Conservation (phyloP, 1,284 basidiomycete genomes). For the Wolfiporia cocos region DNA sequence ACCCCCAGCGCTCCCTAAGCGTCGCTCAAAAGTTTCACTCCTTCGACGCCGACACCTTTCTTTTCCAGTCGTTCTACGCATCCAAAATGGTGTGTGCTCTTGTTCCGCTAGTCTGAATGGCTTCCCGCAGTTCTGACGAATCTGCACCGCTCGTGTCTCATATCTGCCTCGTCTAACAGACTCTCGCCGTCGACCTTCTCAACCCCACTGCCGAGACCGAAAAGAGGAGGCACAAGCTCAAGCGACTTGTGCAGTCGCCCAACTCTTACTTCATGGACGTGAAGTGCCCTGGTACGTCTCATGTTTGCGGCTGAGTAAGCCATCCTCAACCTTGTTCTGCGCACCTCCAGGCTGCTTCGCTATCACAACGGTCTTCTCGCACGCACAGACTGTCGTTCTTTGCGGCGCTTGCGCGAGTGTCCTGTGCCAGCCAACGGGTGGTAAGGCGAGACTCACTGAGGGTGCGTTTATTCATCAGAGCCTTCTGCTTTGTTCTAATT, state of each 20-base stretch:
- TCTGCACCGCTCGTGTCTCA: neutral
- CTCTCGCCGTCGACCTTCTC: conserved; percentile 97
- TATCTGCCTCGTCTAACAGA: too few relatives aligned
- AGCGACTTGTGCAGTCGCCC: conserved; percentile 96
- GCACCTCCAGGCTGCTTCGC: conserved; percentile 76
- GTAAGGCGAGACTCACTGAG: conserved; percentile 97
- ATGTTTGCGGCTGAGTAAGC: neutral
- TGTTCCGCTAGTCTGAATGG: neutral
- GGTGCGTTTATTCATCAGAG: conserved; percentile 51
- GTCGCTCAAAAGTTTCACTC: conserved; percentile 23
- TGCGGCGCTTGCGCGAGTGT: conserved; percentile 94
- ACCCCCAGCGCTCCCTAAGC: too few relatives aligned
- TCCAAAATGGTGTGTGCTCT: conserved; percentile 24
- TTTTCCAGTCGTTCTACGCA: conserved; percentile 12
- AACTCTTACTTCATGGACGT: conserved; percentile 99
- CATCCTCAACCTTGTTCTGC: conserved; percentile 1
- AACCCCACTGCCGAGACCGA: conserved; percentile 90
- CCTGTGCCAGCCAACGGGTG: conserved; percentile 97
- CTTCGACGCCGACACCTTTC: conserved; percentile 17
- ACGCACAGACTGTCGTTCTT: conserved; percentile 89
- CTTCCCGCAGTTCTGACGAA: neutral
- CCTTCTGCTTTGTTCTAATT: conserved; percentile 1
- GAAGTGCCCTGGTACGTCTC: conserved; percentile 90
- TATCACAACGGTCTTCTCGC: conserved; percentile 94
- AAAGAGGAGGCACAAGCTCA: conserved; percentile 95